Percentiles rank a stretch among this genome's conserved stretches.
Evolutionary conservation across 352 stramenopile species (phyloP).

Genomic region (Phytophthora idaei): DNA sequence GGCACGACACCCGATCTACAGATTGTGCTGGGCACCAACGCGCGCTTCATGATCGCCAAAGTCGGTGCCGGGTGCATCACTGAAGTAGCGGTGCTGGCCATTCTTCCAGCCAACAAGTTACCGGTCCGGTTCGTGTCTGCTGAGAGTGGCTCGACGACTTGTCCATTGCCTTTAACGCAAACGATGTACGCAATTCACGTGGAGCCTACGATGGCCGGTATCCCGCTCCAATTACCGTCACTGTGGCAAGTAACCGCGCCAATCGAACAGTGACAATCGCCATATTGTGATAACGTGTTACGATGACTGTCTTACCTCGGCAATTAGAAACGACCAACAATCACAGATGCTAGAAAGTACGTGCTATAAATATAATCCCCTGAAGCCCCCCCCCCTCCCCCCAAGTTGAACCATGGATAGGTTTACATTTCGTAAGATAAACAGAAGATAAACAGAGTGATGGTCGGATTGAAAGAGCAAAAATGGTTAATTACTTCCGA

Average conservation of each 20-base stretch:
- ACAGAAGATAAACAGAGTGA: too few species aligned
- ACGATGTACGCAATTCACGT: conserved; percentile 57
- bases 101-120: conserved; percentile 45
- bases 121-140: conserved; percentile 40
- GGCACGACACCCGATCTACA: conserved; percentile 65
- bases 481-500: too few species aligned
- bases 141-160: conserved; percentile 21
- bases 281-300: too few species aligned
- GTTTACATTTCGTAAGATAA: too few species aligned
- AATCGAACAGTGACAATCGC: conserved; percentile 50
- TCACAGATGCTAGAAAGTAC: too few species aligned
- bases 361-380: too few species aligned
- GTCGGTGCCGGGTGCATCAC: conserved; percentile 54
- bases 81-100: conserved; percentile 46
- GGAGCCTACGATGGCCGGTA: conserved; percentile 53
- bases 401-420: too few species aligned
- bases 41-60: conserved; percentile 71
- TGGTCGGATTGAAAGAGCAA: too few species aligned
- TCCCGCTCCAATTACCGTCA: conserved; percentile 72
- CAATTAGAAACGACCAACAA: too few species aligned
- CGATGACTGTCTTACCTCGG: too few species aligned
- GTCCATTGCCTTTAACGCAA: conserved; percentile 41
- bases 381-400: too few species aligned
- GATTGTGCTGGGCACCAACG: conserved; percentile 70
- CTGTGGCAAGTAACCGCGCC: conserved; percentile 79